Evolutionary conservation across 2,329 filamentous ascomycete genomes (phyloP).

Genomic region (Fusarium mexicanum): DNA sequence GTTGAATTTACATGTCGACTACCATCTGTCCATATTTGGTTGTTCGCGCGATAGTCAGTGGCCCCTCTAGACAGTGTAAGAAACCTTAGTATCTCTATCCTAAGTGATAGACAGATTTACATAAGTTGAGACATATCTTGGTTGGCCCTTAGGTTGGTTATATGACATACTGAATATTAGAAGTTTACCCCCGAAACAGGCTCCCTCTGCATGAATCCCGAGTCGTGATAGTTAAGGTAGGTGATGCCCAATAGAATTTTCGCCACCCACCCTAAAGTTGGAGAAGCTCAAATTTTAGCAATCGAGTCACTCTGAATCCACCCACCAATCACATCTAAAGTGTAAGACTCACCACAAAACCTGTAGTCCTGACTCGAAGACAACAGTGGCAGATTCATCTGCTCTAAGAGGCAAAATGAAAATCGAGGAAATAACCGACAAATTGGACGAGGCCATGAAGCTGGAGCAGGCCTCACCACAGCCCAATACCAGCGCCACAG

Average conservation of each 20-base stretch:
- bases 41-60: background rate
- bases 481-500: constrained; percentile 1
- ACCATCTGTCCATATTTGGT: background rate
- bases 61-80: background rate
- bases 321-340: constrained; percentile 15
- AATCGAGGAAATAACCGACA: constrained; percentile 56
- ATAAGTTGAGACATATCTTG: background rate
- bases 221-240: constrained; percentile 12
- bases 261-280: constrained; percentile 38
- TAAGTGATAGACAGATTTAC: background rate
- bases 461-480: constrained; percentile 20
- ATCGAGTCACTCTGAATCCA: constrained; percentile 11
- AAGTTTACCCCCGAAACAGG: background rate
- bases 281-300: constrained; percentile 41
- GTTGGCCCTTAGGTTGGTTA: background rate
- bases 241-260: constrained; percentile 41
- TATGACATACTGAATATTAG: background rate
- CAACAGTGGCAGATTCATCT: background rate
- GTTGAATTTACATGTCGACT: background rate
- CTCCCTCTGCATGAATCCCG: background rate
- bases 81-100: background rate
- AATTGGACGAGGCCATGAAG: constrained; percentile 50
- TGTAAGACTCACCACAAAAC: constrained; percentile 4
- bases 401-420: constrained; percentile 44
- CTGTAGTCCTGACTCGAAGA: background rate